These are phyloP conservation scores for Brasenia schreberi DNA, from an alignment of 164 flowering plant species.

Conservation along the genomic window DNA sequence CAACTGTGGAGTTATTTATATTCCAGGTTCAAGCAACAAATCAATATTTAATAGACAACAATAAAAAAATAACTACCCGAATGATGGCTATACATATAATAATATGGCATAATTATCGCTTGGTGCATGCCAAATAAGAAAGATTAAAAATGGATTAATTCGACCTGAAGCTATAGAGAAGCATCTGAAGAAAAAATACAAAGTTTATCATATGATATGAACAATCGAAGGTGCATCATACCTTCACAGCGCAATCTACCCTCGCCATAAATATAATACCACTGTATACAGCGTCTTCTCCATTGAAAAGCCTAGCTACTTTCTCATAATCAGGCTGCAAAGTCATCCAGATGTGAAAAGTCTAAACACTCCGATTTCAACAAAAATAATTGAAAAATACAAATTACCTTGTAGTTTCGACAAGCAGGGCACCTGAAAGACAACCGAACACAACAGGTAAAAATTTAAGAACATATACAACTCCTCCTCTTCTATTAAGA, in stretches of 20 bases:
- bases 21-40: too few relatives aligned
- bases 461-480: too few relatives aligned
- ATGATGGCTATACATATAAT: too few relatives aligned
- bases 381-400: not conserved
- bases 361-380: not conserved
- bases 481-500: not conserved
- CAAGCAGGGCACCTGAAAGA: slow-evolving; percentile 91
- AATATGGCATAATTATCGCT: too few relatives aligned
- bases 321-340: slow-evolving; percentile 93
- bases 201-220: not conserved
- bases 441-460: not conserved
- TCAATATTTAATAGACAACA: too few relatives aligned
- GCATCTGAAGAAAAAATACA: too few relatives aligned
- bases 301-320: slow-evolving; percentile 93
- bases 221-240: slow-evolving; percentile 12
- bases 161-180: too few relatives aligned
- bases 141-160: too few relatives aligned
- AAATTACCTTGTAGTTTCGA: slow-evolving; percentile 83
- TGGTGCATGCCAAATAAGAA: too few relatives aligned
- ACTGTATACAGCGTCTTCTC: slow-evolving; percentile 81
- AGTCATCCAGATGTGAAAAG: slow-evolving; percentile 3
- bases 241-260: slow-evolving; percentile 93
- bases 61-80: too few relatives aligned
- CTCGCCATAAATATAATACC: slow-evolving; percentile 75
- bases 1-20: too few relatives aligned